These are phyloP conservation scores for Salix udensis DNA, from an alignment of 345 rosid species.

Conservation along the genomic window DNA sequence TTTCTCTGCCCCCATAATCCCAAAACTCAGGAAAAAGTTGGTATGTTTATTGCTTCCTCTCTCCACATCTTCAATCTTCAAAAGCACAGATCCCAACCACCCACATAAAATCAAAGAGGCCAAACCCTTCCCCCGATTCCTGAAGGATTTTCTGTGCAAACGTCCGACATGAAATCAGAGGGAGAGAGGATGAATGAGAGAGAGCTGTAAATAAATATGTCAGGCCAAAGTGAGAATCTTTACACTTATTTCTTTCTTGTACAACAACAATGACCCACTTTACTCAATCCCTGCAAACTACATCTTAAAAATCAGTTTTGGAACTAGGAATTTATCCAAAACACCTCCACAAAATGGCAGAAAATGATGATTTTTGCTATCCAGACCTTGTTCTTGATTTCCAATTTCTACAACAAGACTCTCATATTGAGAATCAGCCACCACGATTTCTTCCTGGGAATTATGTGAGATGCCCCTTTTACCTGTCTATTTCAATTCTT, in stretches of 20 bases:
- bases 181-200: conserved; percentile 10
- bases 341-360: conserved; percentile 14
- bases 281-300: conserved; percentile 42
- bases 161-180: conserved; percentile 32
- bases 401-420: conserved; percentile 18
- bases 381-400: conserved; percentile 23
- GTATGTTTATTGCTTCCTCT: conserved; percentile 32
- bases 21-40: conserved; percentile 40
- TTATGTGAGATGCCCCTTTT: conserved; percentile 21
- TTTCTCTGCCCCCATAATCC: conserved; percentile 21
- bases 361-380: conserved; percentile 26
- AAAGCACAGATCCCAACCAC: conserved; percentile 49
- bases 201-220: conserved; percentile 8
- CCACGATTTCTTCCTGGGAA: conserved; percentile 16
- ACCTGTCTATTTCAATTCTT: conserved; percentile 8
- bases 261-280: conserved; percentile 21
- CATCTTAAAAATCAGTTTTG: conserved; percentile 28
- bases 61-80: conserved; percentile 31
- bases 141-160: conserved; percentile 42
- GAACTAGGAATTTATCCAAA: not conserved
- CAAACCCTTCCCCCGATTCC: conserved; percentile 28
- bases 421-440: conserved; percentile 18
- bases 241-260: conserved; percentile 18
- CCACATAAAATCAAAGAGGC: conserved; percentile 36
- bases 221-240: conserved; percentile 36